These are phyloP conservation scores for Trifolium fragiferum DNA, from an alignment of 306 rosid genomes.

Conservation along the genomic window DNA sequence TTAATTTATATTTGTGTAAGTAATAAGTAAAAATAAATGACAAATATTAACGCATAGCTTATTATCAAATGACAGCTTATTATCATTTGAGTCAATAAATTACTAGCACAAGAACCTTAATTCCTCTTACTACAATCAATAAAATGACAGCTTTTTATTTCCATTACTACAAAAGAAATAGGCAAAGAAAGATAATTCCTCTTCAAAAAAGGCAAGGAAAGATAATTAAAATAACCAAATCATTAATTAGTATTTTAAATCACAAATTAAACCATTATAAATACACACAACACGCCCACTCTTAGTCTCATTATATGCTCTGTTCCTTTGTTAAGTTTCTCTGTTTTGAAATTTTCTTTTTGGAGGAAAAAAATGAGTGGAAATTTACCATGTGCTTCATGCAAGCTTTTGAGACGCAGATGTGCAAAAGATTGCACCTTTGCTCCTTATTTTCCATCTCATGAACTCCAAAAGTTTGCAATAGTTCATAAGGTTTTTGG, in stretches of 20 bases:
- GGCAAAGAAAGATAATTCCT: no score
- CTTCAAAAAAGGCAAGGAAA: no score
- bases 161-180: neutral
- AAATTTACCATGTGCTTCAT: constrained; percentile 90
- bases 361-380: constrained; percentile 54
- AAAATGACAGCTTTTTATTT: no score
- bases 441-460: constrained; percentile 87
- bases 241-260: constrained; percentile 9
- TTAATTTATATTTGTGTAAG: no score
- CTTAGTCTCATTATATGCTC: constrained; percentile 30
- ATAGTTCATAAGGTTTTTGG: constrained; percentile 96
- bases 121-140: no score
- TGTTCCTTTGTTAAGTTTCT: constrained; percentile 10
- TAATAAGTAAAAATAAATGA: no score
- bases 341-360: neutral
- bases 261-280: constrained; percentile 40
- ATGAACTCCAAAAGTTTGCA: constrained; percentile 88
- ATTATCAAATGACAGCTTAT: no score
- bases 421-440: constrained; percentile 85
- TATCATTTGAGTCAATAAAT: no score
- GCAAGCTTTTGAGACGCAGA: constrained; percentile 87
- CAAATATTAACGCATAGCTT: no score
- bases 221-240: neutral
- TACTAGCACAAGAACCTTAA: no score
- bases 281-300: constrained; percentile 31